Evolutionary conservation across 371 early-diverging fungal genomes (phyloP).

Genomic region (Chytridiales sp.): DNA sequence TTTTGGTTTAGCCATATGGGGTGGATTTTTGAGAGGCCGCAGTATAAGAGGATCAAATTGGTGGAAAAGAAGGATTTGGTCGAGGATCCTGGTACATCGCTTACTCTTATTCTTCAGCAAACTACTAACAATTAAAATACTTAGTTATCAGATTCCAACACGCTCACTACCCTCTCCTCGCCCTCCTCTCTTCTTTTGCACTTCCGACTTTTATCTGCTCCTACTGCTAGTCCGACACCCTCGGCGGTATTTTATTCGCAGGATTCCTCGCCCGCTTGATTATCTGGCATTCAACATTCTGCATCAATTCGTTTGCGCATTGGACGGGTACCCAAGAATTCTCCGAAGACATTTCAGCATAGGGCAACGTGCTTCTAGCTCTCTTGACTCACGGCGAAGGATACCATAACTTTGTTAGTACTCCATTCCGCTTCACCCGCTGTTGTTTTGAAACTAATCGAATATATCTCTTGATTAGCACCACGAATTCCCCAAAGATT

Average conservation of each 20-base stretch:
- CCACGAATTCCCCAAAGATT: slow-evolving; percentile 91
- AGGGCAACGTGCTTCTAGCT: slow-evolving; percentile 39
- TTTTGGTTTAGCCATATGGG: slow-evolving; percentile 47
- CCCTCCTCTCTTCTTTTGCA: slow-evolving; percentile 27
- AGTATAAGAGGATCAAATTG: slow-evolving; percentile 25
- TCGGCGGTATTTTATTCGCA: slow-evolving; percentile 32
- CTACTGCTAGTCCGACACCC: slow-evolving; percentile 37
- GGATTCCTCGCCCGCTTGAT: slow-evolving; percentile 38
- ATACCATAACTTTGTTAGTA: slow-evolving; percentile 39
- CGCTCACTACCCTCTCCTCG: slow-evolving; percentile 32
- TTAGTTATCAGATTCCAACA: slow-evolving; percentile 40
- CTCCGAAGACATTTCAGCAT: slow-evolving; percentile 25
- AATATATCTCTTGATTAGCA: slow-evolving; percentile 59
- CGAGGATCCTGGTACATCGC: slow-evolving; percentile 24
- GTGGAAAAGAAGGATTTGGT: slow-evolving; percentile 38
- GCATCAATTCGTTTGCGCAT: slow-evolving; percentile 47
- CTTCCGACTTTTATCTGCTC: slow-evolving; percentile 32
- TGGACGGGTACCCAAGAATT: slow-evolving; percentile 38
- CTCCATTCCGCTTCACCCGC: no score
- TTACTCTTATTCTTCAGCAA: neutral
- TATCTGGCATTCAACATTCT: slow-evolving; percentile 45
- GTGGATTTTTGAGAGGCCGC: slow-evolving; percentile 42
- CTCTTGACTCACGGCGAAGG: slow-evolving; percentile 46
- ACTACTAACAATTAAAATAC: no score
- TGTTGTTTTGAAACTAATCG: neutral